Percentiles rank a stretch among this genome's conserved stretches.
Evolutionary conservation across 2,329 filamentous ascomycete species (phyloP).

Genomic region (Magnaporthiopsis poae): DNA sequence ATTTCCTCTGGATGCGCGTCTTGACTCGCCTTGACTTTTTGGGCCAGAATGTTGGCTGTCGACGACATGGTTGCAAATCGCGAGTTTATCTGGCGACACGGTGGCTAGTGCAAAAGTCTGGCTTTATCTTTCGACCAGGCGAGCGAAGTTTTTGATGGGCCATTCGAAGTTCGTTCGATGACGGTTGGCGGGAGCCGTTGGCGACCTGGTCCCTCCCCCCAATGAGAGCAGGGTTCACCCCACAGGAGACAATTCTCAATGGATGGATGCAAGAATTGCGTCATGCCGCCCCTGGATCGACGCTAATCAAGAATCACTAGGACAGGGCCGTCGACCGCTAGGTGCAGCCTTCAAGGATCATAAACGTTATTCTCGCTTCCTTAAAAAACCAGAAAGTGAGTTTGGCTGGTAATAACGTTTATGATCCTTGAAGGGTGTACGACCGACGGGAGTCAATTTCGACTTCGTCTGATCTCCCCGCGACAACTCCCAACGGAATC

Average conservation of each 20-base stretch:
- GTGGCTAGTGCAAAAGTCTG: background rate
- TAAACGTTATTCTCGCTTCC: too few relatives aligned
- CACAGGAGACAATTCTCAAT: background rate
- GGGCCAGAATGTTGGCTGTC: background rate
- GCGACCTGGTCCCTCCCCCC: background rate
- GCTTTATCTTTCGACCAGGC: too few relatives aligned
- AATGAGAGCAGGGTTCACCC: background rate
- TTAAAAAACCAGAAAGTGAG: too few relatives aligned
- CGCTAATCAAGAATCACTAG: too few relatives aligned
- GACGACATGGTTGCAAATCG: background rate
- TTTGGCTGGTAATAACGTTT: too few relatives aligned
- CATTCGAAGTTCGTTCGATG: too few relatives aligned
- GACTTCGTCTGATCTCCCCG: background rate
- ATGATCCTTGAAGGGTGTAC: too few relatives aligned
- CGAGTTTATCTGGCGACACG: background rate
- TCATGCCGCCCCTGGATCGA: background rate
- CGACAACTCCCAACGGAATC: too few relatives aligned
- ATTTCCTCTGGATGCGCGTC: background rate
- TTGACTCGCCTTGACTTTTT: constrained; percentile 3
- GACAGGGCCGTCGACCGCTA: too few relatives aligned
- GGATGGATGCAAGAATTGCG: background rate
- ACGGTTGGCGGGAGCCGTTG: background rate
- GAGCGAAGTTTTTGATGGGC: too few relatives aligned
- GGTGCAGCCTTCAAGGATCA: too few relatives aligned
- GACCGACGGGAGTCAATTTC: background rate